These are phyloP conservation scores for Chaetomium tenue DNA, from an alignment of 495 filamentous ascomycete genomes.

Conservation along the genomic window DNA sequence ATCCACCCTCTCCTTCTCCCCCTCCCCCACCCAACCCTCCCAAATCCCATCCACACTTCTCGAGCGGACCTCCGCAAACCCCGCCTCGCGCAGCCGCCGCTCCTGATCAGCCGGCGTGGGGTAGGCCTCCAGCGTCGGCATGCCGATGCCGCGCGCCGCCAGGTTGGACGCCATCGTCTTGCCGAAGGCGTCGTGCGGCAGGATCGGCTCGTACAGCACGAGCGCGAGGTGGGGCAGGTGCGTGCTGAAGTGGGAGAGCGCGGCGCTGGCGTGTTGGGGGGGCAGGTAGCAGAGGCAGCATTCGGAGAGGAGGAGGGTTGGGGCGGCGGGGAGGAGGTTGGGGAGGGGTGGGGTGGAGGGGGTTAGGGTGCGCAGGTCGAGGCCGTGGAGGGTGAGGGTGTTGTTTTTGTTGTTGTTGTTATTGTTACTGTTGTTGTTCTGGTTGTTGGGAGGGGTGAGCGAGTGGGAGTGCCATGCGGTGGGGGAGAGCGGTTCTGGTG, in stretches of 20 bases:
- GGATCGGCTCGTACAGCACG: constrained; percentile 86
- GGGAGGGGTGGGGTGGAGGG: constrained; percentile 23
- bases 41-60: constrained; percentile 73
- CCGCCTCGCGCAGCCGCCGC: constrained; percentile 57
- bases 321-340: constrained; percentile 49
- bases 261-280: constrained; percentile 55
- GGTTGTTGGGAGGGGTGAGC: constrained; percentile 71
- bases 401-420: constrained; percentile 55
- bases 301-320: constrained; percentile 85
- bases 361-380: constrained; percentile 72
- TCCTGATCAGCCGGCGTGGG: constrained; percentile 63
- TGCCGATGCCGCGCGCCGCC: constrained; percentile 73
- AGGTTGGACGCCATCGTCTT: constrained; percentile 89
- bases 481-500: constrained; percentile 25
- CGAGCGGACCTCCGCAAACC: constrained; percentile 57
- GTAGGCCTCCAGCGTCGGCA: constrained; percentile 78
- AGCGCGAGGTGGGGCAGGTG: constrained; percentile 50
- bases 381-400: constrained; percentile 71
- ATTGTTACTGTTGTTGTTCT: too few species aligned
- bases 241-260: constrained; percentile 66
- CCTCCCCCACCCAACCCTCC: constrained; percentile 64
- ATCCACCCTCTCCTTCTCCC: constrained; percentile 80
- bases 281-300: constrained; percentile 91
- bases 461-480: constrained; percentile 36
- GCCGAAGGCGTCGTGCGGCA: constrained; percentile 80